A percentile compares a stretch with the other conserved stretches of the same genome.
Evolutionary conservation across 2,329 filamentous ascomycete species (phyloP).

Genomic region (Colletotrichum caudatum): DNA sequence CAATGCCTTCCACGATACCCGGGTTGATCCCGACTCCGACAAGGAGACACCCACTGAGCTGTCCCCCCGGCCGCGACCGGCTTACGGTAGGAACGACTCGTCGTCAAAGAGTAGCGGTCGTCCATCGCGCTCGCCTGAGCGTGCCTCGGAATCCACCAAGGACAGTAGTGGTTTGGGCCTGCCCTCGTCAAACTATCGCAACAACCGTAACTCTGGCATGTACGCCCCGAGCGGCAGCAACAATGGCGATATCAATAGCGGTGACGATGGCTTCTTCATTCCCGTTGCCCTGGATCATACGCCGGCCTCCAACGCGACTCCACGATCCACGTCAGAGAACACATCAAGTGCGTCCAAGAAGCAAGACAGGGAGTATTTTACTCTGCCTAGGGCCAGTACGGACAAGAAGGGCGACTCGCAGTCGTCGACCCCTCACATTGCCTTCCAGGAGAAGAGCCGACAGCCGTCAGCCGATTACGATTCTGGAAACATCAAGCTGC

Average conservation of each 20-base stretch:
- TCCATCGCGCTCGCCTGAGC: constrained; percentile 67
- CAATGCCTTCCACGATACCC: constrained; percentile 70
- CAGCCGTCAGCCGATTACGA: constrained; percentile 71
- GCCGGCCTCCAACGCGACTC: constrained; percentile 67
- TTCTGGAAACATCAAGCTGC: constrained; percentile 58
- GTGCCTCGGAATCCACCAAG: constrained; percentile 56
- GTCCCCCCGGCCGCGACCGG: constrained; percentile 70
- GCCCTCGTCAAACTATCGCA: constrained; percentile 81
- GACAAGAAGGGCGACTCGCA: constrained; percentile 64
- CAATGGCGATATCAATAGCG: constrained; percentile 53
- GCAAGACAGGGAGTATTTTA: constrained; percentile 72
- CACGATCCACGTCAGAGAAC: constrained; percentile 64
- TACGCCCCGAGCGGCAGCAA: constrained; percentile 60
- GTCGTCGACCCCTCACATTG: constrained; percentile 84
- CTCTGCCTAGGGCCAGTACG: constrained; percentile 55
- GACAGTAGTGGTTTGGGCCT: constrained; percentile 76
- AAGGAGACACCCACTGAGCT: constrained; percentile 75
- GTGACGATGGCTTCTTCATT: constrained; percentile 78
- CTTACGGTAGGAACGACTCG: constrained; percentile 64
- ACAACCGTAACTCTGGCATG: constrained; percentile 79
- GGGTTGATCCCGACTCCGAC: constrained; percentile 69
- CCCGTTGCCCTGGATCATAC: constrained; percentile 80
- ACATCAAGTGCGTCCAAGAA: constrained; percentile 59
- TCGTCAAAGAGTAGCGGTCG: constrained; percentile 67
- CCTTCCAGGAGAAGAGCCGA: constrained; percentile 87